Evolutionary conservation across 805 yeast species (phyloP).

Genomic region (Candida sonorensis): DNA sequence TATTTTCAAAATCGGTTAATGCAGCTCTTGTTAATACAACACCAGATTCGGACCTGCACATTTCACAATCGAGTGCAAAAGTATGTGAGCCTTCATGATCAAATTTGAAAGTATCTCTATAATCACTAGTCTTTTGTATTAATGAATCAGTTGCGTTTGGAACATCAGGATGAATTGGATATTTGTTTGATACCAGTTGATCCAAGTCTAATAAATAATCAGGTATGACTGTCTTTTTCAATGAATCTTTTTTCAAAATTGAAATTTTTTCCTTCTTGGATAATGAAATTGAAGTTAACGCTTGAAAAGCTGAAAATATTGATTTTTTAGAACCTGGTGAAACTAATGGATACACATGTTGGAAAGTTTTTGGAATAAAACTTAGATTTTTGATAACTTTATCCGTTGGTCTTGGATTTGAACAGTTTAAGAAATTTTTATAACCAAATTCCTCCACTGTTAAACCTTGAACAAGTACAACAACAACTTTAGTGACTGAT

Average conservation of each 20-base stretch:
- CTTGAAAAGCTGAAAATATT: slow-evolving; percentile 45
- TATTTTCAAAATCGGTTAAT: slow-evolving; percentile 54
- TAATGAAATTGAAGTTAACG: slow-evolving; percentile 51
- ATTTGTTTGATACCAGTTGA: slow-evolving; percentile 39
- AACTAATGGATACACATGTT: slow-evolving; percentile 38
- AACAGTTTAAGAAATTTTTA: slow-evolving; percentile 6
- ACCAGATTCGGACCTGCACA: slow-evolving; percentile 63
- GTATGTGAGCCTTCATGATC: slow-evolving; percentile 56
- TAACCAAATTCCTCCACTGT: slow-evolving; percentile 37
- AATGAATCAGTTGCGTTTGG: slow-evolving; percentile 16
- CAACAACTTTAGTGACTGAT: slow-evolving; percentile 46
- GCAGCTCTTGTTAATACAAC: slow-evolving; percentile 74
- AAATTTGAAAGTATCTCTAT: slow-evolving; percentile 48
- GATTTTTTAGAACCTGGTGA: slow-evolving; percentile 62
- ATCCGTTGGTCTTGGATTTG: slow-evolving; percentile 7
- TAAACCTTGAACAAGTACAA: slow-evolving; percentile 63
- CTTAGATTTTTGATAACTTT: slow-evolving; percentile 17
- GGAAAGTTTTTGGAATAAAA: slow-evolving; percentile 34
- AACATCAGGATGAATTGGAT: slow-evolving; percentile 50
- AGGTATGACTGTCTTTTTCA: slow-evolving; percentile 34
- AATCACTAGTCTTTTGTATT: slow-evolving; percentile 27
- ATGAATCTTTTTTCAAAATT: slow-evolving; percentile 27
- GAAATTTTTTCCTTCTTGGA: slow-evolving; percentile 48
- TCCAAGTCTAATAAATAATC: slow-evolving; percentile 48
- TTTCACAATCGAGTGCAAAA: slow-evolving; percentile 90